Evolutionary conservation across 306 rosid genomes (phyloP).

Genomic region (Vicia sativa): DNA sequence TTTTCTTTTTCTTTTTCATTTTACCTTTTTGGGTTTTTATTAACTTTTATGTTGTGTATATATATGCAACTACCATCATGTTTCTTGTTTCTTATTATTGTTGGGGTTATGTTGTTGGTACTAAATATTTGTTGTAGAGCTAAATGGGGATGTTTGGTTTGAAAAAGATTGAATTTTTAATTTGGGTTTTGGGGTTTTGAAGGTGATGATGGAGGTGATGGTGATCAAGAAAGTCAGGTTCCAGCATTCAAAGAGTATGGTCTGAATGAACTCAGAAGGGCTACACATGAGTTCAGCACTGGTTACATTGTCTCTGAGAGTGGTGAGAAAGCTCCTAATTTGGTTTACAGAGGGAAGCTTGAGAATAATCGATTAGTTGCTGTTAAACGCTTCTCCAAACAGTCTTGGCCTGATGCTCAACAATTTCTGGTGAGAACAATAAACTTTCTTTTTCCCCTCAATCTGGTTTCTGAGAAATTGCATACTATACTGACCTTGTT

Average conservation of each 20-base stretch:
- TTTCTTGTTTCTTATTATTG: not conserved
- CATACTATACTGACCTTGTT: not conserved
- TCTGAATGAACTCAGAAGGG: slow-evolving; percentile 65
- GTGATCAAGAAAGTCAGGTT: slow-evolving; percentile 50
- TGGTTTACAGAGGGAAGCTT: slow-evolving; percentile 71
- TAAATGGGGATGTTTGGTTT: slow-evolving; percentile 23
- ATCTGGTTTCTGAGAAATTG: slow-evolving; percentile 28
- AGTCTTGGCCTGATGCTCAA: slow-evolving; percentile 82
- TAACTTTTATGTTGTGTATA: not conserved
- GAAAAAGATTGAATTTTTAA: slow-evolving; percentile 30
- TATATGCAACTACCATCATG: not conserved
- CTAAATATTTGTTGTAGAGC: not conserved
- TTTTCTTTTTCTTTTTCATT: not conserved
- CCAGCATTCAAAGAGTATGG: slow-evolving; percentile 65
- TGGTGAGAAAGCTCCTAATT: slow-evolving; percentile 84
- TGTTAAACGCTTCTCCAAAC: slow-evolving; percentile 75
- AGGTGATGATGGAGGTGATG: slow-evolving; percentile 53
- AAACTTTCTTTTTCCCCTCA: not conserved
- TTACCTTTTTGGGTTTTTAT: not conserved
- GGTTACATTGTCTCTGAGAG: slow-evolving; percentile 73
- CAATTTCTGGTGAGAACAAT: slow-evolving; percentile 67
- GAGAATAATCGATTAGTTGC: slow-evolving; percentile 70
- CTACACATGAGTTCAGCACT: slow-evolving; percentile 70
- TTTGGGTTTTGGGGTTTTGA: slow-evolving; percentile 29
- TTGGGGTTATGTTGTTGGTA: not conserved